Evolutionary conservation across 2,329 filamentous ascomycete genomes (phyloP).

Genomic region (Diaporthe batatas): DNA sequence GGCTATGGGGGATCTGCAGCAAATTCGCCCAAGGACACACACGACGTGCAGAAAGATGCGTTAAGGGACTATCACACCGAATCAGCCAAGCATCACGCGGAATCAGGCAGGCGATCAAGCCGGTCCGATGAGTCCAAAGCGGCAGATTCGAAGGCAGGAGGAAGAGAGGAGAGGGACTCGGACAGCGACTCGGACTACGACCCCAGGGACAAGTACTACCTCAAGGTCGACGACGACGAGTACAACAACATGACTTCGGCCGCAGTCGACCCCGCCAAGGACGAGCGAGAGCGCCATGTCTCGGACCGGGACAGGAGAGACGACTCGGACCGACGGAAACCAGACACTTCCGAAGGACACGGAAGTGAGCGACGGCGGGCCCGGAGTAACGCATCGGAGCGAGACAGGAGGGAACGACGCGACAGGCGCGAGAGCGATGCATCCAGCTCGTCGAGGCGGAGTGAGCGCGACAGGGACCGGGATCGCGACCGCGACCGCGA

Average conservation of each 20-base stretch:
- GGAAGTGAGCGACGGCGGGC: conserved; percentile 2
- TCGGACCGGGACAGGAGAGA: not conserved
- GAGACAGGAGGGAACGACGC: not conserved
- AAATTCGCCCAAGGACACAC: conserved; percentile 29
- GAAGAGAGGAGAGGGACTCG: not conserved
- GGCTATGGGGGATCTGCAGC: conserved; percentile 39
- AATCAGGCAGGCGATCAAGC: conserved; percentile 12
- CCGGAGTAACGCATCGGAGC: not conserved
- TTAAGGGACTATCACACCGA: not conserved
- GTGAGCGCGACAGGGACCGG: not conserved
- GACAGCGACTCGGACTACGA: conserved; percentile 40
- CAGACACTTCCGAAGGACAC: not conserved
- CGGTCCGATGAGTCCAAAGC: not conserved
- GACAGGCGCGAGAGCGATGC: conserved; percentile 9
- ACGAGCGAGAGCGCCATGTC: not conserved
- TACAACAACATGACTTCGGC: conserved; percentile 35
- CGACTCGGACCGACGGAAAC: not conserved
- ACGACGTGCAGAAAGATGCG: not conserved
- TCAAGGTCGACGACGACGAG: conserved; percentile 36
- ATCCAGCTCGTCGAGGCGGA: conserved; percentile 8
- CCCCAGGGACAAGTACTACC: conserved; percentile 40
- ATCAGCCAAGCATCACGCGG: conserved; percentile 12
- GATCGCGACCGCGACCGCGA: not conserved
- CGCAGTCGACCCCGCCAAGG: not conserved
- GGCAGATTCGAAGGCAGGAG: not conserved